Evolutionary conservation across 306 rosid species (phyloP), one percentile per base, ranked within the genome.

Genomic region (Malus orientalis): DNA sequence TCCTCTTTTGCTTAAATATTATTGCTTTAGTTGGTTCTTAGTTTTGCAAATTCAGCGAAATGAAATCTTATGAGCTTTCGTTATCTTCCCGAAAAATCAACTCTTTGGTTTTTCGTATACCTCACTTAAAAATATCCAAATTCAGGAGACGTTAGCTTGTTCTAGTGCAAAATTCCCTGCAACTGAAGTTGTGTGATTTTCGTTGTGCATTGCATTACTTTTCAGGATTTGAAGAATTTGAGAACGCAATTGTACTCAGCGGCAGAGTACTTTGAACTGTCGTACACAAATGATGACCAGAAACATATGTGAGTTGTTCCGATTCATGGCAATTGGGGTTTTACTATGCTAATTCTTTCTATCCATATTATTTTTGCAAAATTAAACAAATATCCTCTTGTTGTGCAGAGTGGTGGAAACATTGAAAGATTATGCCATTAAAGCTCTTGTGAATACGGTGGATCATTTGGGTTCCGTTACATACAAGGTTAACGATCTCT

Each of bases 401-500:
- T 74, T 74, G 23, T 76, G 85, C 83, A 96, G 99, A 59, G 97
- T 92, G 82, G 91, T 96, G 65, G 99, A 96, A 72, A 92, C 98
- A 19, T 82, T 96, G 89, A 92, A 91, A 84, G 99, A 96, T 81
- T 96, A 96, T 84, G 93, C 99, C 65, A 86, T 93, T 67, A 96
- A 96, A 82, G 99, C 99, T 59, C 89, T 96, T 53, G 99, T 96
- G 74, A 96, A 92, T 88, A 96, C 99, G 4, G 99, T 96, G 86
- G 99, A 96, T 82, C 99, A 96, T 82, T 82, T 96, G 81, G 99
- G 99, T 76, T 92, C 99, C 71, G 98, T 88, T 81, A 88, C 97
- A 62, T 96, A 88, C 76, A 96, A 96, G 86, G 98, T 96, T 61
- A 91, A 86, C 33, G 98, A 92, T 85, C 85, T 96, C 82, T 85